These are phyloP conservation scores for Penicillium sp. DNA, from an alignment of 2,329 filamentous ascomycete species.

Conservation along the genomic window DNA sequence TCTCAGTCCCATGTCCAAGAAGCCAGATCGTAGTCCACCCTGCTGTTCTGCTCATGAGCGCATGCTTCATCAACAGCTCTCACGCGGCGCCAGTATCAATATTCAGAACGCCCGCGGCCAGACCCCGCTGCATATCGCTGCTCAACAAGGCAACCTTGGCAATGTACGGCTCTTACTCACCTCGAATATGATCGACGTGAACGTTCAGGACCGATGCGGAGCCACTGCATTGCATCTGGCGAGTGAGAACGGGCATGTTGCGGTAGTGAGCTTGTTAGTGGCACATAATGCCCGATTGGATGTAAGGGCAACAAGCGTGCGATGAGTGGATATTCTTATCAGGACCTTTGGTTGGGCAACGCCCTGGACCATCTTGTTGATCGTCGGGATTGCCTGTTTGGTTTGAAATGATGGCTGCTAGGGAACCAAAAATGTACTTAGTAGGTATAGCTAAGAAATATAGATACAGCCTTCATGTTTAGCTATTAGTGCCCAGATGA, in stretches of 20 bases:
- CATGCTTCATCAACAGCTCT: background rate
- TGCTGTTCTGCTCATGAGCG: conserved; percentile 2
- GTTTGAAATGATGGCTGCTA: background rate
- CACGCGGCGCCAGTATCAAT: background rate
- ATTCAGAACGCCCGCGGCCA: conserved; percentile 1
- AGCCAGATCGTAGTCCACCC: background rate
- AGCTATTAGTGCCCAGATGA: background rate
- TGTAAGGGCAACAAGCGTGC: background rate
- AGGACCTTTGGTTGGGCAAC: background rate
- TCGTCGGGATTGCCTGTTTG: background rate
- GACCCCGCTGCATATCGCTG: conserved; percentile 1
- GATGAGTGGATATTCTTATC: background rate
- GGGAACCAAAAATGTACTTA: background rate
- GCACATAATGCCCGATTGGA: background rate
- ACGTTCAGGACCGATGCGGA: conserved; percentile 1
- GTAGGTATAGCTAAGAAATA: background rate
- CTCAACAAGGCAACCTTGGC: background rate
- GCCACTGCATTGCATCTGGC: conserved; percentile 1
- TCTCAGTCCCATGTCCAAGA: background rate
- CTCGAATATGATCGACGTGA: background rate
- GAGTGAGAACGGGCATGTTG: conserved; percentile 1
- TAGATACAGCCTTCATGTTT: background rate
- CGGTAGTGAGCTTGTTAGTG: background rate
- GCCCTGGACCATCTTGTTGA: background rate
- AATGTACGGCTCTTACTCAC: background rate